Evolutionary conservation across 2,329 filamentous ascomycete species (phyloP).

Genomic region (Phialocephala subalpina): DNA sequence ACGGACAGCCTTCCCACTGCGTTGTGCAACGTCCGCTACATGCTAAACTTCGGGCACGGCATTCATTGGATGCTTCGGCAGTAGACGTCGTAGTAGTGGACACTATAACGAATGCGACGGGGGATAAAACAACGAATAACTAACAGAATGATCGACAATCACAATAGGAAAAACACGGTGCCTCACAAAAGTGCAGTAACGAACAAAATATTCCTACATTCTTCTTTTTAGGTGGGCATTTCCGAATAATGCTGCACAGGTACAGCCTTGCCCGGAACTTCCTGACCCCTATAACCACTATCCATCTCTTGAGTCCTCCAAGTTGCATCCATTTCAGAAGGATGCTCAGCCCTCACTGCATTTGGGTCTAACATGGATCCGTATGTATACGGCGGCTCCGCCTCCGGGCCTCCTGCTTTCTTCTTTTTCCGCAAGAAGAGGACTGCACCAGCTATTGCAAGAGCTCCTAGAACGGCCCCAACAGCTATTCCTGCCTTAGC

Average conservation of each 20-base stretch:
- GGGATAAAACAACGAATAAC: too few species aligned
- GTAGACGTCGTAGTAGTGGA: too few species aligned
- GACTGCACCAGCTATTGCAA: neutral
- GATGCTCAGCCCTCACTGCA: neutral
- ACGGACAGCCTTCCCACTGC: neutral
- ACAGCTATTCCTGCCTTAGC: neutral
- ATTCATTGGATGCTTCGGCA: too few species aligned
- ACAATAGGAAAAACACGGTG: too few species aligned
- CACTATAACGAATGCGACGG: too few species aligned
- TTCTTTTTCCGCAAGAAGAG: neutral
- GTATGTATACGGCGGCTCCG: neutral
- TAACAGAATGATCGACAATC: too few species aligned
- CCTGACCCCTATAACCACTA: neutral
- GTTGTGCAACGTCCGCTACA: too few species aligned
- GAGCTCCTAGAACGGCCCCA: neutral
- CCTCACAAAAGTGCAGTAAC: too few species aligned
- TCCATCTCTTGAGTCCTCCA: neutral
- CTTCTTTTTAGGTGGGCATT: neutral
- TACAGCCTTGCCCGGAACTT: neutral
- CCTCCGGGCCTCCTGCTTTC: neutral
- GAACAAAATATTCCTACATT: neutral
- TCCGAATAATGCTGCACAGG: neutral
- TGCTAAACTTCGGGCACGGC: too few species aligned
- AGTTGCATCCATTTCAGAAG: neutral
- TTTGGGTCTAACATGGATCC: neutral